phyloP scores from a whole-genome alignment of 2,329 filamentous ascomycete species.

The Aspergillus bombycis region DNA sequence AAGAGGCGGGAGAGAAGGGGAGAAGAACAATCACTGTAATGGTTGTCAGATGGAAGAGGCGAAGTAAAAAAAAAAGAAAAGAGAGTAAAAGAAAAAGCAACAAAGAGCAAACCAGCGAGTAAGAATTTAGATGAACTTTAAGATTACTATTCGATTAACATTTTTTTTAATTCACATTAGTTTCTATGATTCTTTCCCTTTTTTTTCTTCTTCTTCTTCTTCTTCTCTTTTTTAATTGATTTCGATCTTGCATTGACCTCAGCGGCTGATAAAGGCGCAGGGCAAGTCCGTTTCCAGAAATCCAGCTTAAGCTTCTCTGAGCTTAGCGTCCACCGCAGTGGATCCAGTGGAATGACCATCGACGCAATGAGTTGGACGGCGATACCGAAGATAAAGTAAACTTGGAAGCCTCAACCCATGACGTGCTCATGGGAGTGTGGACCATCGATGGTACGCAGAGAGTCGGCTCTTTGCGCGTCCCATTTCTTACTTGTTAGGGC shows the following conservation, averaged over 20 bases:
- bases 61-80: neutral
- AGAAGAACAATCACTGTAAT: conserved; percentile 1
- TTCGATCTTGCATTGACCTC: neutral
- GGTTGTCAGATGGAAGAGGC: neutral
- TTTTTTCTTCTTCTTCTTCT: no score
- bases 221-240: neutral
- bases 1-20: conserved; percentile 9
- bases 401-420: neutral
- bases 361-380: neutral
- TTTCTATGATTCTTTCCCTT: neutral
- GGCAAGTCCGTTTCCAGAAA: conserved; percentile 1
- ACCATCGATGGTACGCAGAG: neutral
- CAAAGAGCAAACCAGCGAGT: neutral
- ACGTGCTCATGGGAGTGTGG: neutral
- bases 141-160: neutral
- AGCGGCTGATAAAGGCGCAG: conserved; percentile 1
- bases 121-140: neutral
- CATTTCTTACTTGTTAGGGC: neutral
- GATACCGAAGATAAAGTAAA: neutral
- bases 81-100: neutral
- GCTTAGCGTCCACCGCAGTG: neutral
- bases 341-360: neutral
- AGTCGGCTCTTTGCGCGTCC: neutral
- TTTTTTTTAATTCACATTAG: neutral
- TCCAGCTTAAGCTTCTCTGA: neutral